Base-by-base conservation (phyloP, 2,329 filamentous ascomycete species). In the Colletotrichum tabaci region DNA sequence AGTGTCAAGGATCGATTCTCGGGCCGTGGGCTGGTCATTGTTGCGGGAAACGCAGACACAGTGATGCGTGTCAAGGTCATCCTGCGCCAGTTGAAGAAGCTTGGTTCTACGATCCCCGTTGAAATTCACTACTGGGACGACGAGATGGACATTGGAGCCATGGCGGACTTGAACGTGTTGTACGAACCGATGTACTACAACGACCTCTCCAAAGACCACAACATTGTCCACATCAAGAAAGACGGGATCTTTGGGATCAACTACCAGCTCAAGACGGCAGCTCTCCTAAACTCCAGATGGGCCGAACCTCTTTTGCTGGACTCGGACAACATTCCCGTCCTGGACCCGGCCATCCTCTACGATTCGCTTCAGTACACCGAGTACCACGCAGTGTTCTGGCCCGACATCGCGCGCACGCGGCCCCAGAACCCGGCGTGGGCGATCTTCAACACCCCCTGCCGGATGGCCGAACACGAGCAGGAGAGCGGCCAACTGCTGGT, bases 221-320 rank as follows among this genome's bases (percentile, higher is more conserved):
- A 70, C 21, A 38, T 70, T 18, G 64, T 70, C 9, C 62, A 60
- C 8, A 61, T 70, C 40, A 70, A 67, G 55, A 70, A 70, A 23
- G 67, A 70, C 38, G 67, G 62, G 21, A 55, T 60, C 15, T 70
- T 70, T 38, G 67, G 67, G 16, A 70, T 70, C 16, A 70, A 70
- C 42, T 70, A 70, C n/a, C 67, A 70, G 55, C 62, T 70, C 13
- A 70, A 70, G 42, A 70, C 67, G 13, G 67, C 62, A 26, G 67
- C 67, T 4, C 16, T 70, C 3, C 62, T 70, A 1, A 70, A 70
- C 15, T 56, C 67, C 8, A 63, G 47, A 2, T 70, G 67, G 62
- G 30, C 62, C 3, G 67, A 70, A n/a, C 64, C 67, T 0, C 26
- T 71, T 3, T 30, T 61, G 3, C 44, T 71, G 3, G 64, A 67